Base-by-base conservation (phyloP, 1,139 yeast genomes). In the Kodamaea sp. region DNA sequence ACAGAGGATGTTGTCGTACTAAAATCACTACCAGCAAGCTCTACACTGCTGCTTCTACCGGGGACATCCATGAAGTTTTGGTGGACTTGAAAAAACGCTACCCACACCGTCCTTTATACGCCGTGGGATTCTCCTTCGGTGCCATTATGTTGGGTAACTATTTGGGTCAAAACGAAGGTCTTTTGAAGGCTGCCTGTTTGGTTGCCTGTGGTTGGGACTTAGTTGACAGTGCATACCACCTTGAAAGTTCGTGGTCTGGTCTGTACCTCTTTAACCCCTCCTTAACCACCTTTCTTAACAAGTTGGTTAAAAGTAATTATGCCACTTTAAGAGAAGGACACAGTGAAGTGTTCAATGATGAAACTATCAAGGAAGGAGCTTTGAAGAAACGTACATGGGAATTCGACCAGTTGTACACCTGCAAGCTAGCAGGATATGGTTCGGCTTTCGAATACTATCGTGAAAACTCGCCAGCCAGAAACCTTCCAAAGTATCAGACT, bases 1-100 rank as follows among this genome's bases (percentile, higher is more conserved):
- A 85, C 13, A 72, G 97, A 48, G 97, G 97, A 5, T 90, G 97
- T 61, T 86, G 94, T 28, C 74, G 94, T 48, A 79, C 95, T 7
- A 80, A 80, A 50, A 66, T 90, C 46, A 78, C 94, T 7, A 80
- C 87, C 7, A 90, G 86, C 2, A 74, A 74, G 47, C 65, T 89
- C 38, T 90, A 85, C 63, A 78, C 80, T 47, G 97, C 86, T 1
- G 65, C 78, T 26, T 78, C 89, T 58, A 82, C 90, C 2, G 78
- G 73, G 29, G 97, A 90, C 59, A 56, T 89, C 25, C 72, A 83
- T 41, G 79, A 76, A 41, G 78, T 80, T 20, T 53, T 80, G 23
- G 62, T 76, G 26, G 71, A 73, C 32, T 68, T 88, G 48, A 70
- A 72, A 41, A 46, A 52, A 33, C 65, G 73, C 35, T 80, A 74